These are phyloP conservation scores for Triadica sebifera DNA, from an alignment of 345 rosid genomes.

Conservation along the genomic window DNA sequence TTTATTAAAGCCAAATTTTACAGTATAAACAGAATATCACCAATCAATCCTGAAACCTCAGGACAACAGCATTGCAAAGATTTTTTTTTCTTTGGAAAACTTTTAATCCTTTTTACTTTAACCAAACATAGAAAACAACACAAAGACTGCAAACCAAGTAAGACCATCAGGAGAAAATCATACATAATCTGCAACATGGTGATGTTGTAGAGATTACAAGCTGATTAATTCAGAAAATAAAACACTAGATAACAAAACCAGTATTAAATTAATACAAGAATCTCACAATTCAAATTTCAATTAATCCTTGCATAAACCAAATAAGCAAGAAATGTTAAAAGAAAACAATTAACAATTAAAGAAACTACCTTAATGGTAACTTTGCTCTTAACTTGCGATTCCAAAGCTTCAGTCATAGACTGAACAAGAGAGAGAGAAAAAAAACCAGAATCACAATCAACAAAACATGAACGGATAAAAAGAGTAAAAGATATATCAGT, in stretches of 20 bases:
- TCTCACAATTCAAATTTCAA: not conserved
- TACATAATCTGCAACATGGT: not conserved
- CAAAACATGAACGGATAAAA: not conserved
- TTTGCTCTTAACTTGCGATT: constrained; percentile 89
- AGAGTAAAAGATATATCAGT: not conserved
- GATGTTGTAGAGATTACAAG: not conserved
- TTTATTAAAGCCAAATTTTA: not conserved
- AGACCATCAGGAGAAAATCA: not conserved
- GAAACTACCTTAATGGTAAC: constrained; percentile 67
- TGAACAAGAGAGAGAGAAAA: constrained; percentile 22
- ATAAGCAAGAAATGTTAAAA: not conserved
- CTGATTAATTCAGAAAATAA: not conserved
- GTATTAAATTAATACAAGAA: not conserved
- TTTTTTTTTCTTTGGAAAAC: not conserved
- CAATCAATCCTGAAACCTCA: not conserved
- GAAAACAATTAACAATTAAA: not conserved
- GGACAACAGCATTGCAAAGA: not conserved
- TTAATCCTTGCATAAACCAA: not conserved
- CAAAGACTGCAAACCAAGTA: not conserved
- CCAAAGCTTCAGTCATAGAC: constrained; percentile 99
- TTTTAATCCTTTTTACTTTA: not conserved
- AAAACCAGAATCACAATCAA: not conserved
- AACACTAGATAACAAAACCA: not conserved
- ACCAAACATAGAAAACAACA: not conserved
- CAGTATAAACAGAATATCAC: not conserved